Base-by-base conservation (phyloP, 2,329 filamentous ascomycete genomes). In the Zelopaecilomyces penicillatus region DNA sequence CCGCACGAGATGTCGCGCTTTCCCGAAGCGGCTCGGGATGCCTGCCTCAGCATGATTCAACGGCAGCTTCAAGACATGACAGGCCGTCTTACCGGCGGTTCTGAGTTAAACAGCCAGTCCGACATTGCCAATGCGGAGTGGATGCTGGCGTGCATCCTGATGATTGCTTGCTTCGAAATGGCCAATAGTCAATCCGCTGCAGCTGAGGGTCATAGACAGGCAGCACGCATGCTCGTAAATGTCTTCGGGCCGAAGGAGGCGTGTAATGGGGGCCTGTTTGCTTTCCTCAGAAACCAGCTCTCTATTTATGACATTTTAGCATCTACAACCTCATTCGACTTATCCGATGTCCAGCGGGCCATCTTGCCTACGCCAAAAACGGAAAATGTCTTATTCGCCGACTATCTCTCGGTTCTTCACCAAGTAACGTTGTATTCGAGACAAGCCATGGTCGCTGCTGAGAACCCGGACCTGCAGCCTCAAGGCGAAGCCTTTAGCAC, bases 111-210 rank as follows among this genome's bases (percentile, higher is more conserved):
- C 19, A 49, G 44, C 7, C 45, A 50, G 35, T 46, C 47, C 35
- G 57, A 59, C 37, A 49, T 58, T 30, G 49, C 43, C 29, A 54
- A 57, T 12, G 57, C 55, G 9, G 57, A 59, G 39, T 61, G 58
- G 54, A 56, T 61, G 49, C 45, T 61, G 43, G 57, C 59, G 1
- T 53, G 57, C 5, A 60, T 61, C 26, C 49, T 61, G 8, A 60
- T 61, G 40, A 51, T 61, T 28, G 56, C 54, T 9, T 58, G 53
- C 38, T 61, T 59, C 36, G 59, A 61, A 41, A 59, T 59, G 53
- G 52, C 55, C 28, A 54, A 58, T 30, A 54, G 53, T 19, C 53
- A 55, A 9, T 44, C 50, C 3, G 47, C 47, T 4, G 55, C 54
- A 1, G 58, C 58, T 3, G 59, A 61, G 30, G 53, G 54, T 27